Percentiles rank a stretch among this genome's conserved stretches.
Conservation (phyloP, 345 rosid species). For the Cardamine resedifolia region DNA sequence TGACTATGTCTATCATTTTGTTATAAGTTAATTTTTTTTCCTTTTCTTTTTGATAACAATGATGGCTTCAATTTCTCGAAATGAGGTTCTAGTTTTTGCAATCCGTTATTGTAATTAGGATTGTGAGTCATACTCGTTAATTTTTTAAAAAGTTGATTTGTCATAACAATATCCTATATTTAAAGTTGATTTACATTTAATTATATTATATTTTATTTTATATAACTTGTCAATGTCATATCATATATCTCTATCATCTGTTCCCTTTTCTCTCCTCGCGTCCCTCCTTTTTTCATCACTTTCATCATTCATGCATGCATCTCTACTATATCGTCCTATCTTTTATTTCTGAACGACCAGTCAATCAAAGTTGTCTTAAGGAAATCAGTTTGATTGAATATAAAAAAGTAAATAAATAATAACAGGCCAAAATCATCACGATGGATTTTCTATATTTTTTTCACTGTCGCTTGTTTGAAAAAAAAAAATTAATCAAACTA, state of each 20-base stretch:
- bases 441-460: not conserved
- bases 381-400: not conserved
- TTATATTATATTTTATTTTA: not conserved
- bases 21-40: no score
- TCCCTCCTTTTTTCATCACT: not conserved
- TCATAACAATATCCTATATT: not conserved
- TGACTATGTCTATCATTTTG: no score
- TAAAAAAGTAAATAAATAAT: not conserved
- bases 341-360: not conserved
- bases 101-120: not conserved
- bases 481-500: not conserved
- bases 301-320: constrained; percentile 27
- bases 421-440: not conserved
- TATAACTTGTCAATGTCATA: constrained; percentile 30
- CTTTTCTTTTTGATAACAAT: not conserved
- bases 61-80: not conserved
- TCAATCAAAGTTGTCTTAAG: not conserved
- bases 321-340: not conserved
- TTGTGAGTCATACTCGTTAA: not conserved
- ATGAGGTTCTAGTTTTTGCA: not conserved
- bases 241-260: not conserved
- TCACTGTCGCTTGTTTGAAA: not conserved
- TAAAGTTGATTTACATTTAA: constrained; percentile 6
- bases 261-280: not conserved
- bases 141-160: not conserved